Evolutionary conservation across 2,329 filamentous ascomycete genomes (phyloP).

Genomic region (Lachnellula cervina): DNA sequence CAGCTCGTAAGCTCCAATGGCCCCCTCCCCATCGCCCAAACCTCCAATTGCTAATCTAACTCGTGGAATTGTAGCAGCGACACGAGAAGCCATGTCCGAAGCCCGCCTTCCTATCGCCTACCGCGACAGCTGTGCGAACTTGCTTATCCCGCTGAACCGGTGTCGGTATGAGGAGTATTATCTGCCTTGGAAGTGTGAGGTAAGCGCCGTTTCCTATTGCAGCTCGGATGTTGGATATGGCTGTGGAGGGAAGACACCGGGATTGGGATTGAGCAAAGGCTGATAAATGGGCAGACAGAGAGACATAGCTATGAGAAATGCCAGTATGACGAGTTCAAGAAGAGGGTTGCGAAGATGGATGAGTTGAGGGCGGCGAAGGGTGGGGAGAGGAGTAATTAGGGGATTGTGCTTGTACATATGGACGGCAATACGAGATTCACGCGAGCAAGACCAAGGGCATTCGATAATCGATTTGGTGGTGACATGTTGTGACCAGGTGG

Average conservation of each 20-base stretch:
- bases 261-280: conserved; percentile 1
- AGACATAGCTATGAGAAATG: conserved; percentile 98
- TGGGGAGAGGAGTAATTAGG: conserved; percentile 78
- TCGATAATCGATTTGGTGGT: no score
- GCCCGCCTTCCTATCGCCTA: conserved; percentile 84
- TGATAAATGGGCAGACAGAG: conserved; percentile 62
- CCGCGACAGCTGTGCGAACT: conserved; percentile 90
- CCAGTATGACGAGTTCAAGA: conserved; percentile 98
- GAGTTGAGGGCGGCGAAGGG: conserved; percentile 83
- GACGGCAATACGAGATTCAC: background rate
- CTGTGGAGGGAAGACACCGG: background rate
- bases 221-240: no score
- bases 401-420: conserved; percentile 18
- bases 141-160: conserved; percentile 91
- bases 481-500: no score
- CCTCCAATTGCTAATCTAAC: no score
- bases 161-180: conserved; percentile 92
- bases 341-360: conserved; percentile 97
- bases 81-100: conserved; percentile 89
- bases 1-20: conserved; percentile 20
- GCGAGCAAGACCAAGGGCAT: background rate
- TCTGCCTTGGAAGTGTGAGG: conserved; percentile 95
- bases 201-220: conserved; percentile 42
- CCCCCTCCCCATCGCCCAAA: background rate
- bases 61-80: conserved; percentile 53